Evolutionary conservation across 1,284 basidiomycete species (phyloP).

Genomic region (Marasmius oreades): DNA sequence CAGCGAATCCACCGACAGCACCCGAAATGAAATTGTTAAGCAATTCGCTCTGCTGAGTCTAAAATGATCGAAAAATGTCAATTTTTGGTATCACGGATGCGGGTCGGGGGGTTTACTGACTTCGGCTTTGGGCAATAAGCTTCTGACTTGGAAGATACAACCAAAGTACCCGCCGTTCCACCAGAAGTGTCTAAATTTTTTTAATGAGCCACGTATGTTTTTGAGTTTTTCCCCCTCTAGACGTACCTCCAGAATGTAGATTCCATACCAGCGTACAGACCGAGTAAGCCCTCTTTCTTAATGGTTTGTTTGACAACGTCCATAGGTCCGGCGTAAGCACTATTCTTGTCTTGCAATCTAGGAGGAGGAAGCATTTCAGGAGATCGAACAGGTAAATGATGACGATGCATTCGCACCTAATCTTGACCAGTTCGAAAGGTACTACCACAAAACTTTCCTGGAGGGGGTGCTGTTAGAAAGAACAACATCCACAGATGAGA

Average conservation of each 20-base stretch:
- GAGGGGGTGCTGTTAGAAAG: neutral
- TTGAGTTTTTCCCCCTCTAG: no score
- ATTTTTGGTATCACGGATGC: no score
- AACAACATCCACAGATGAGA: neutral
- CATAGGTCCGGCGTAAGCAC: conserved; percentile 85
- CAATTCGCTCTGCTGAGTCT: conserved; percentile 72
- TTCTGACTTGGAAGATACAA: conserved; percentile 82
- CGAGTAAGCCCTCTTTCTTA: conserved; percentile 75
- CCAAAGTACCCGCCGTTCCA: conserved; percentile 97
- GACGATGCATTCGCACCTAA: conserved; percentile 48
- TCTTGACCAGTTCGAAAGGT: conserved; percentile 97
- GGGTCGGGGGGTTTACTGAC: conserved; percentile 33
- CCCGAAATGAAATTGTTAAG: conserved; percentile 94
- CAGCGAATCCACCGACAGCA: conserved; percentile 86
- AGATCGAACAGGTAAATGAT: neutral
- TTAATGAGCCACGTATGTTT: neutral
- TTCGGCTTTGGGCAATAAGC: conserved; percentile 80
- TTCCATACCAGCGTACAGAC: conserved; percentile 92
- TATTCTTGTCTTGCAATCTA: conserved; percentile 89
- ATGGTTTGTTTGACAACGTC: conserved; percentile 85
- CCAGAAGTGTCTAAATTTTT: conserved; percentile 62
- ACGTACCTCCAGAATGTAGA: conserved; percentile 89
- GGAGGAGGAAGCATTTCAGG: neutral
- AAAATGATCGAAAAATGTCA: no score
- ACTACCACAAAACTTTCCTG: conserved; percentile 89